phyloP scores from a whole-genome alignment of 192 early-diverging fungal genomes.

The Linnemannia zychae region DNA sequence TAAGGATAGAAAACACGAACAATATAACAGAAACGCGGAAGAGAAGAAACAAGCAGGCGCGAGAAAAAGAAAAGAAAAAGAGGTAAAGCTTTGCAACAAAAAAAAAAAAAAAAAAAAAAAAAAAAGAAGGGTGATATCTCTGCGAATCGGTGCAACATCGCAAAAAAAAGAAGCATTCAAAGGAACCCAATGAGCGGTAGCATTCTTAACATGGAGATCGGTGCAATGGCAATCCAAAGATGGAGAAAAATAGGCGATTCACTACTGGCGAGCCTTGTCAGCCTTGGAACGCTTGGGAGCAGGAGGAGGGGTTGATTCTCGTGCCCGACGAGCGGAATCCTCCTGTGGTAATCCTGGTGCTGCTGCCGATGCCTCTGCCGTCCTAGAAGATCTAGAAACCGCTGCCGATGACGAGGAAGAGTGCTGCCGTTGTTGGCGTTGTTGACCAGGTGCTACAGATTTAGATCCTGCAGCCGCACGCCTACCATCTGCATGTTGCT shows the following conservation, averaged over 20 bases:
- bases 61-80: neutral
- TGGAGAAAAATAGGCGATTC: neutral
- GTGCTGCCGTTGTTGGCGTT: neutral
- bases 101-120: neutral
- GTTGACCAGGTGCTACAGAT: neutral
- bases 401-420: neutral
- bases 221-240: neutral
- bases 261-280: neutral
- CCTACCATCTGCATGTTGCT: neutral
- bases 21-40: no score
- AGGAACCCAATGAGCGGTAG: neutral
- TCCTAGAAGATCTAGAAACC: neutral
- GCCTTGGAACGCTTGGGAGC: neutral
- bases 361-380: neutral
- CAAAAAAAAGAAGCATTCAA: neutral
- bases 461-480: neutral
- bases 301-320: neutral
- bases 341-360: conserved; percentile 2
- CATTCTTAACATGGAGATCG: no score
- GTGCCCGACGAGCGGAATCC: neutral
- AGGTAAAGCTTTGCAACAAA: neutral
- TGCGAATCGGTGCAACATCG: neutral
- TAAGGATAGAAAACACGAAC: neutral
- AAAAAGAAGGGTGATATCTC: neutral
- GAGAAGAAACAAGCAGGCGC: neutral